Conservation (phyloP, 148 eudicot species). For the Limonium bicolor region DNA sequence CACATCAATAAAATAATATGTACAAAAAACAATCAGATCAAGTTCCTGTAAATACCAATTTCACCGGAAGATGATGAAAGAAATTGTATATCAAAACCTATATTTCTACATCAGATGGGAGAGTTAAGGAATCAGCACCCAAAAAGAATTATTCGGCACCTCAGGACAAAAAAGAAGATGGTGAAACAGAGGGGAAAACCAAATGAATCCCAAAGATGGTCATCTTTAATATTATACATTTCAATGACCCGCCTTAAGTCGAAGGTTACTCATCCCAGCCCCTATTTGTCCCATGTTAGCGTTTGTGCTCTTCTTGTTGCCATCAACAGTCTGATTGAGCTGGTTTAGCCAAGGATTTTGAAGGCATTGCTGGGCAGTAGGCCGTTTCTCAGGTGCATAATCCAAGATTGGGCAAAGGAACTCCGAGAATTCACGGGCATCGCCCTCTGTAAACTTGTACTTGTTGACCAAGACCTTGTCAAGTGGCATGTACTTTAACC, state of each 20-base stretch:
- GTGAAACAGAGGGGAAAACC: too few species aligned
- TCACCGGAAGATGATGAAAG: too few species aligned
- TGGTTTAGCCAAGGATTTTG: conserved; percentile 70
- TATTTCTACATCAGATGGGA: too few species aligned
- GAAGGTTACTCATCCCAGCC: conserved; percentile 32
- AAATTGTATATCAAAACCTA: too few species aligned
- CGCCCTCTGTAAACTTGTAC: conserved; percentile 39
- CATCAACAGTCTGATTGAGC: conserved; percentile 14
- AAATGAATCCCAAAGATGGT: too few species aligned
- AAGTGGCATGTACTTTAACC: conserved; percentile 63
- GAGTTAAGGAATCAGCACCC: too few species aligned
- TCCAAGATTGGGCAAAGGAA: conserved; percentile 74
- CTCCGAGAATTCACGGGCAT: conserved; percentile 63
- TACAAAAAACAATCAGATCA: too few species aligned
- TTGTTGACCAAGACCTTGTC: conserved; percentile 59
- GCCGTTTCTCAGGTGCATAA: conserved; percentile 83
- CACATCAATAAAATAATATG: too few species aligned
- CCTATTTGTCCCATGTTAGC: conserved; percentile 19
- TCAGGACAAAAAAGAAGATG: too few species aligned
- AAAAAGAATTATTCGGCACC: too few species aligned
- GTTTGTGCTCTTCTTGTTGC: conserved; percentile 16
- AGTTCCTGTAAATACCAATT: too few species aligned
- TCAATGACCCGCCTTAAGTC: conserved; percentile 28
- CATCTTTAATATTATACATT: too few species aligned
- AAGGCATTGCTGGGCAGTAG: conserved; percentile 81